Percentiles rank a stretch among this genome's conserved stretches.
Evolutionary conservation across 257 asterid species (phyloP).

Genomic region (Solanum corneliomulleri): DNA sequence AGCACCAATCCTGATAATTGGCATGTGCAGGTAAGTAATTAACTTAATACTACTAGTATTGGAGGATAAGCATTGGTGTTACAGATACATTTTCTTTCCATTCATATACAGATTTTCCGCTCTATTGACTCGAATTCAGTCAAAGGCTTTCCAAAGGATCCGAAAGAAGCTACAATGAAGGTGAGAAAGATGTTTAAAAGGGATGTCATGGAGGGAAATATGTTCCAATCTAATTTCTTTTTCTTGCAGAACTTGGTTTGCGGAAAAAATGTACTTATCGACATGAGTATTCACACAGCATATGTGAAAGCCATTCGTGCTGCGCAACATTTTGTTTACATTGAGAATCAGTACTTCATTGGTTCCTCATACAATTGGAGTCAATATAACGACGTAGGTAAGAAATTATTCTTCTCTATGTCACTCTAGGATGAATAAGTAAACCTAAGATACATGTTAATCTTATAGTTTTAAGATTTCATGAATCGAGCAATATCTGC

Average conservation of each 20-base stretch:
- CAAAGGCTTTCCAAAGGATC: constrained; percentile 89
- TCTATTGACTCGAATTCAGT: constrained; percentile 98
- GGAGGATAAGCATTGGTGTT: background rate
- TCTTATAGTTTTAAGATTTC: background rate
- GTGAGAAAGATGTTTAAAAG: constrained; percentile 23
- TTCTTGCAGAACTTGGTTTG: constrained; percentile 71
- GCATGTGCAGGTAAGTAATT: constrained; percentile 71
- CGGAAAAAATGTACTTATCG: constrained; percentile 89
- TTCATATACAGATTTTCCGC: constrained; percentile 61
- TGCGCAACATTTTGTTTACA: constrained; percentile 87
- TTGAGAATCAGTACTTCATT: constrained; percentile 95
- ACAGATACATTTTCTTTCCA: background rate
- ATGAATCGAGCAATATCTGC: background rate
- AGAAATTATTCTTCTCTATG: constrained; percentile 5
- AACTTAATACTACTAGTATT: background rate
- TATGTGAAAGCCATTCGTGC: constrained; percentile 87
- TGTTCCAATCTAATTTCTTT: background rate
- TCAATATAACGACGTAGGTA: constrained; percentile 73
- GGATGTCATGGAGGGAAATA: background rate
- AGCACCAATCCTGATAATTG: constrained; percentile 73
- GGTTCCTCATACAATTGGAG: constrained; percentile 94
- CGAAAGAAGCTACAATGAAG: constrained; percentile 61
- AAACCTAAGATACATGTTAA: background rate
- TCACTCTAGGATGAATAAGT: background rate
- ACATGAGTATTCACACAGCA: constrained; percentile 96